phyloP scores from a whole-genome alignment of 176 grass and related monocot species.

The Oryza australiensis region DNA sequence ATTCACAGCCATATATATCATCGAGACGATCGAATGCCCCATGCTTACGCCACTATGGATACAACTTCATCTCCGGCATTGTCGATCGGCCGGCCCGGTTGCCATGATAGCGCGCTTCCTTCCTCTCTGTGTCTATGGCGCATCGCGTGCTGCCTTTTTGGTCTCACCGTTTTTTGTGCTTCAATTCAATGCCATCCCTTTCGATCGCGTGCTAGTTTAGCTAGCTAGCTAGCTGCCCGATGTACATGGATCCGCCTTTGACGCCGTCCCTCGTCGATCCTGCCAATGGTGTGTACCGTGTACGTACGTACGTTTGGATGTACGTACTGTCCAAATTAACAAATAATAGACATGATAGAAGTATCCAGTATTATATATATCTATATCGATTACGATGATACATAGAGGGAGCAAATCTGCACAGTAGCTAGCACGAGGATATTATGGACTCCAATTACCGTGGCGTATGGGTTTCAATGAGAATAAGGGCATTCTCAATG shows the following conservation, averaged over 20 bases:
- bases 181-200: not conserved
- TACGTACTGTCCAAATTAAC: too few relatives aligned
- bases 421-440: not conserved
- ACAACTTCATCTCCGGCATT: not conserved
- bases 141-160: not conserved
- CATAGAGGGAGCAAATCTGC: not conserved
- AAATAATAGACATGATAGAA: too few relatives aligned
- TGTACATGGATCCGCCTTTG: too few relatives aligned
- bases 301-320: too few relatives aligned
- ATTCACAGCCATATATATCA: not conserved
- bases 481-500: too few relatives aligned
- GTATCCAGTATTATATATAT: too few relatives aligned
- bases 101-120: not conserved
- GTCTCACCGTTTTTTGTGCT: not conserved
- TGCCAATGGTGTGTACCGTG: too few relatives aligned
- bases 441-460: not conserved
- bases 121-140: not conserved
- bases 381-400: not conserved
- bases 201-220: not conserved
- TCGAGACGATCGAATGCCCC: not conserved
- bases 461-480: too few relatives aligned
- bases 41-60: not conserved
- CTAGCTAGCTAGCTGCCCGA: too few relatives aligned
- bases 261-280: too few relatives aligned
- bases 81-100: not conserved